Evolutionary conservation across 2,329 filamentous ascomycete genomes (phyloP).

Genomic region (Microascus cirrosus): DNA sequence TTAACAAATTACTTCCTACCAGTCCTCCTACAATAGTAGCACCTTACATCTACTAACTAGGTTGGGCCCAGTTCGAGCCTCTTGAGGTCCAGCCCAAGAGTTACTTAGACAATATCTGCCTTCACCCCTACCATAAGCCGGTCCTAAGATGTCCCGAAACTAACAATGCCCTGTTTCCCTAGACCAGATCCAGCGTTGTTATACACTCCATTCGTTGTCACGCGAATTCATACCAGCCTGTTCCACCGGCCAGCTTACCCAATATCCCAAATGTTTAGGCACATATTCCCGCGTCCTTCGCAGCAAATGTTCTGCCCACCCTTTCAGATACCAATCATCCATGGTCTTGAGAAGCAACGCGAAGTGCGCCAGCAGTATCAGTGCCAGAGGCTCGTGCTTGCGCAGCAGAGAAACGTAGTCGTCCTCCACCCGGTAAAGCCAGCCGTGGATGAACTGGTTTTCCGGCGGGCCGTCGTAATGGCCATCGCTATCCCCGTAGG

Average conservation of each 20-base stretch:
- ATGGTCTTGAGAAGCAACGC: slow-evolving; percentile 3
- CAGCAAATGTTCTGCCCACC: slow-evolving; percentile 6
- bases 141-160: too few relatives aligned
- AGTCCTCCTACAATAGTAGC: too few relatives aligned
- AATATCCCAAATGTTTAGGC: not conserved
- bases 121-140: too few relatives aligned
- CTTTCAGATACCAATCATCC: slow-evolving; percentile 4
- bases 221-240: not conserved
- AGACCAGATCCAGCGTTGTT: too few relatives aligned
- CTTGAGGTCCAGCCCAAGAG: too few relatives aligned
- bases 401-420: slow-evolving; percentile 15
- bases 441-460: slow-evolving; percentile 14
- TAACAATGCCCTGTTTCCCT: too few relatives aligned
- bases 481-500: slow-evolving; percentile 7
- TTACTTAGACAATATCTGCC: too few relatives aligned
- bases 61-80: too few relatives aligned
- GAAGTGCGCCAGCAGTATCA: slow-evolving; percentile 7
- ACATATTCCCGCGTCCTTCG: not conserved
- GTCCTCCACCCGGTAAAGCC: slow-evolving; percentile 17
- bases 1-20: too few relatives aligned
- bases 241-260: not conserved
- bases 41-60: too few relatives aligned
- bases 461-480: slow-evolving; percentile 8
- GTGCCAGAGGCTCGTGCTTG: slow-evolving; percentile 13
- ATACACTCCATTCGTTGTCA: not conserved